Base-by-base conservation (phyloP, 345 rosid genomes). In the Arabis hirsuta region DNA sequence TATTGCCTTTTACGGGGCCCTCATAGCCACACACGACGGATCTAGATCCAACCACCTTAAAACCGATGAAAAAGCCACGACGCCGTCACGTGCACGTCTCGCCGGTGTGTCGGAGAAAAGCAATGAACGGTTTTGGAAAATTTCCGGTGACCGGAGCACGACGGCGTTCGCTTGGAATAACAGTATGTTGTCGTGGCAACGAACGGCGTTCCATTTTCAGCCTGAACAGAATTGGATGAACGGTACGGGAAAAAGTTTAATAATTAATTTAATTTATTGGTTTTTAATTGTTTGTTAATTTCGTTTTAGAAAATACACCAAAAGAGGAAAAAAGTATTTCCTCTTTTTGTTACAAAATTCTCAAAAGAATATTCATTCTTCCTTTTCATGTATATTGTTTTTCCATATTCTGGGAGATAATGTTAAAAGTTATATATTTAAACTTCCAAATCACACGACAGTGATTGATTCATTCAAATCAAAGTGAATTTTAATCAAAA, bases 211-310 rank as follows among this genome's bases (percentile, higher is more conserved):
- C 73, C 99, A 95, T 55, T 95, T 91, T 67, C 99, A 91, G 64
- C 99, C 99, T 3, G 62, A 78, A 52, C 81, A 76, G 57, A 91
- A 95, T 66, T 95, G 99, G 99, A 95, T 91, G 97, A 95, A 95
- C 73, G 99, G 99, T 95, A 84, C 76, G 85, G 61, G 60, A 45
- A 58, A 3, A 6, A 9, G 38, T 34, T 34, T 34, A 29, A 29
- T 29, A 1, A 1, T 29, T 12, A 14, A 22, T 10, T 42, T 6
- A 1, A 55, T 24, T 65, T 20, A 67, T 65, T 47, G 26, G 31
- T 50, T 44, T 13, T 70, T 19, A 4, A n/a, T 44, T 53, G 58
- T 71, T 12, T 41, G 24, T 69, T 62, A 24, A n/a, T 73, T 68
- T 69, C 36, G 46, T 34, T 44, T 47, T n/a, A n/a, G 5, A 22